Evolutionary conservation across 164 flowering plant genomes (phyloP).

Genomic region (Tinospora cordifolia): DNA sequence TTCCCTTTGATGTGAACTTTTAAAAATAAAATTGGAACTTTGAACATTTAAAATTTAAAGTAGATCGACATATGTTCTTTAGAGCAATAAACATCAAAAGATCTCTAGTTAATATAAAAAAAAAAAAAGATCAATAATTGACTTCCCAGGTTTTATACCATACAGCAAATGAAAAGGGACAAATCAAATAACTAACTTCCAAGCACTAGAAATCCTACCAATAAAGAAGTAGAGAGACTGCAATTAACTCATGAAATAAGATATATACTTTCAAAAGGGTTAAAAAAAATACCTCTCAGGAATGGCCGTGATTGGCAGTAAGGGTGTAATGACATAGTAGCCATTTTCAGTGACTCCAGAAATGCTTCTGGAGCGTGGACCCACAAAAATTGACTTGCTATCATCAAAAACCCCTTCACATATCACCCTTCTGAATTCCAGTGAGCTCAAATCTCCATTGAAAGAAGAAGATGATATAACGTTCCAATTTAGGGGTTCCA

Average conservation of each 20-base stretch:
- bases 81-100: too few relatives aligned
- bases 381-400: slow-evolving; percentile 63
- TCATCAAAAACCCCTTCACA: slow-evolving; percentile 82
- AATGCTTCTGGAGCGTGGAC: slow-evolving; percentile 92
- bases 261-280: background rate
- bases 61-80: too few relatives aligned
- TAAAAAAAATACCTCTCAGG: slow-evolving; percentile 47
- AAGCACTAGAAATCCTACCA: too few relatives aligned
- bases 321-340: slow-evolving; percentile 76
- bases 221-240: background rate
- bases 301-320: slow-evolving; percentile 45
- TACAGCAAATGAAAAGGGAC: too few relatives aligned
- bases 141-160: too few relatives aligned
- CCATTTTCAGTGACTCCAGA: slow-evolving; percentile 97
- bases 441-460: slow-evolving; percentile 26
- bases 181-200: too few relatives aligned
- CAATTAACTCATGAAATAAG: too few relatives aligned
- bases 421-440: slow-evolving; percentile 70
- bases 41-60: too few relatives aligned
- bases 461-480: slow-evolving; percentile 23
- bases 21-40: too few relatives aligned
- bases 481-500: slow-evolving; percentile 43
- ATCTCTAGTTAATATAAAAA: too few relatives aligned
- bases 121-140: too few relatives aligned
- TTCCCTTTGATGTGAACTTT: too few relatives aligned